Conservation (phyloP, 140 eudicot species). For the Flaveria floridana region DNA sequence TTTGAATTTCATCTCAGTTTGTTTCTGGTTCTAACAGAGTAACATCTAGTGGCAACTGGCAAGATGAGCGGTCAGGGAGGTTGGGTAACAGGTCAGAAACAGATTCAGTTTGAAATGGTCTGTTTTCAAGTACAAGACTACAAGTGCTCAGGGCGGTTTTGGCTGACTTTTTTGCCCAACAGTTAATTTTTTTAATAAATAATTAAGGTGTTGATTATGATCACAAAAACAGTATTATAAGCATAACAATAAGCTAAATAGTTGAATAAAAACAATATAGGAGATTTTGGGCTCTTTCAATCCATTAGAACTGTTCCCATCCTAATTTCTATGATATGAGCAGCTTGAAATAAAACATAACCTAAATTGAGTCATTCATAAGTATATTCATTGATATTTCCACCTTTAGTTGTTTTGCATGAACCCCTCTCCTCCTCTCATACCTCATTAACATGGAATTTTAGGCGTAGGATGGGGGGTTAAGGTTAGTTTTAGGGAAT, state of each 20-base stretch:
- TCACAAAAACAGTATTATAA: neutral
- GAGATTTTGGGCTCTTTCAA: neutral
- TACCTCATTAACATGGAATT: neutral
- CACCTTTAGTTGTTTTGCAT: neutral
- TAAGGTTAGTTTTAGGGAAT: neutral
- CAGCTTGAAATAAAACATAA: neutral
- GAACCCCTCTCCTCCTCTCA: neutral
- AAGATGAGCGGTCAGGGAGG: neutral
- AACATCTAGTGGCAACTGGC: neutral
- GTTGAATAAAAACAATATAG: neutral
- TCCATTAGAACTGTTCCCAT: neutral
- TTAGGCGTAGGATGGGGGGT: neutral
- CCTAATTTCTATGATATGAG: neutral
- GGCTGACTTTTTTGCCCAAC: neutral
- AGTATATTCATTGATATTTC: neutral
- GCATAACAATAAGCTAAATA: neutral
- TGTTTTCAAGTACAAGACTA: neutral
- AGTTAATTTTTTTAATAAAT: neutral
- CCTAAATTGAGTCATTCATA: neutral
- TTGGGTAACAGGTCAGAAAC: neutral
- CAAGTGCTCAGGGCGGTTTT: neutral
- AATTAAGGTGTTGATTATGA: neutral
- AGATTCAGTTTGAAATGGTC: neutral
- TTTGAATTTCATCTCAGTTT: too few species aligned
- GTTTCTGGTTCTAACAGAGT: too few species aligned